Conservation (phyloP, 1,284 basidiomycete species). For the Cystodermella granulosa region DNA sequence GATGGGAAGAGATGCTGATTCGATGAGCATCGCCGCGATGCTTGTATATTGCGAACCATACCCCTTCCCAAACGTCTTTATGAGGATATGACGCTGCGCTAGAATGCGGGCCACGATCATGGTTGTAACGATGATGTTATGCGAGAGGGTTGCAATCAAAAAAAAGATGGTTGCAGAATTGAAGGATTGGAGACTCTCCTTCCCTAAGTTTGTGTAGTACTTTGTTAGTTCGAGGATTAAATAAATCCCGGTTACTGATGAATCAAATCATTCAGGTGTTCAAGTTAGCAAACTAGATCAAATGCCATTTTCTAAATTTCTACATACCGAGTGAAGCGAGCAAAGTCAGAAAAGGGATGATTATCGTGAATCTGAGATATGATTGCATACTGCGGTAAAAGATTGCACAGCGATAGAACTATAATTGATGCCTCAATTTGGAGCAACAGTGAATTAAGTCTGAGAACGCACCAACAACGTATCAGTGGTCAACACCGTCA, state of each 20-base stretch:
- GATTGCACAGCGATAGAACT: constrained; percentile 29
- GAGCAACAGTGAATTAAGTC: background rate
- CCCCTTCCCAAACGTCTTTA: constrained; percentile 9
- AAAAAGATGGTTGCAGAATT: constrained; percentile 6
- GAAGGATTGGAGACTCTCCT: background rate
- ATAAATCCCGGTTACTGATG: constrained; percentile 5
- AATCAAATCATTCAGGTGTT: background rate
- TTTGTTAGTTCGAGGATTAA: constrained; percentile 4
- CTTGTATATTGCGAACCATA: constrained; percentile 19
- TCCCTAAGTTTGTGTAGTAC: constrained; percentile 4
- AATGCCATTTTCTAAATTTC: background rate
- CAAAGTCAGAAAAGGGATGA: constrained; percentile 8
- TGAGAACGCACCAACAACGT: background rate
- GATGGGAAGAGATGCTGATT: constrained; percentile 17
- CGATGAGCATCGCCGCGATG: constrained; percentile 27
- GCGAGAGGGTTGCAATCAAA: constrained; percentile 15
- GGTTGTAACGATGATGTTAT: constrained; percentile 24
- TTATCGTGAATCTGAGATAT: constrained; percentile 3
- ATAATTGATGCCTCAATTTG: background rate
- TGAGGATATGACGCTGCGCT: constrained; percentile 14
- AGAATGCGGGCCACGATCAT: constrained; percentile 19
- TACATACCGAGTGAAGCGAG: constrained; percentile 18
- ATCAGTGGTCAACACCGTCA: too few relatives aligned
- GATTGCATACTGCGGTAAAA: constrained; percentile 18
- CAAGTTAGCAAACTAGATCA: background rate